phyloP scores from a whole-genome alignment of 2,329 filamentous ascomycete genomes.

The Neofusicoccum parvum region DNA sequence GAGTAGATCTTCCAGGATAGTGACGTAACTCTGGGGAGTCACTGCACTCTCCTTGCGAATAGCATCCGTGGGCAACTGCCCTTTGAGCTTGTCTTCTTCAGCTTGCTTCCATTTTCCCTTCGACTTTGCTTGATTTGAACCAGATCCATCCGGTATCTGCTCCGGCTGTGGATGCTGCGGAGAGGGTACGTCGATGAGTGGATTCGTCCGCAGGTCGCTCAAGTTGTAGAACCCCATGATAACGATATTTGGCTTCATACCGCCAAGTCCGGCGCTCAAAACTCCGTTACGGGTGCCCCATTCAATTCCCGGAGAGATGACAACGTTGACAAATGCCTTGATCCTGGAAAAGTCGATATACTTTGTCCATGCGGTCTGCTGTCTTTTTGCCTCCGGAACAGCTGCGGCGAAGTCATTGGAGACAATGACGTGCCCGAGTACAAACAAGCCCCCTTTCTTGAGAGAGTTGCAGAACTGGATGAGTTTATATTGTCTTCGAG shows the following conservation, averaged over 20 bases:
- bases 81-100: constrained; percentile 61
- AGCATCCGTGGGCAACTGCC: constrained; percentile 67
- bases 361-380: constrained; percentile 81
- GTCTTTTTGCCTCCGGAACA: constrained; percentile 77
- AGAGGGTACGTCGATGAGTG: constrained; percentile 56
- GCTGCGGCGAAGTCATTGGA: constrained; percentile 78
- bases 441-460: constrained; percentile 84
- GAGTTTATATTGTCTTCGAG: constrained; percentile 76
- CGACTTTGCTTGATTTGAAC: constrained; percentile 23
- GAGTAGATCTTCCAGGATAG: constrained; percentile 79
- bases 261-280: constrained; percentile 77
- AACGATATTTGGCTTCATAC: constrained; percentile 88
- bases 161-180: constrained; percentile 47
- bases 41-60: constrained; percentile 70
- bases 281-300: constrained; percentile 86
- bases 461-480: constrained; percentile 91
- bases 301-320: constrained; percentile 78
- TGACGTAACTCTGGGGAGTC: constrained; percentile 73
- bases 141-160: constrained; percentile 23
- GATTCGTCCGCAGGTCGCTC: constrained; percentile 69
- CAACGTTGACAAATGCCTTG: constrained; percentile 86
- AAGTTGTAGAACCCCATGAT: constrained; percentile 80
- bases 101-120: constrained; percentile 39
- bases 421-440: constrained; percentile 85
- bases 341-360: constrained; percentile 85